Evolutionary conservation across 2,329 filamentous ascomycete genomes (phyloP).

Genomic region (Trichoderma sp.): DNA sequence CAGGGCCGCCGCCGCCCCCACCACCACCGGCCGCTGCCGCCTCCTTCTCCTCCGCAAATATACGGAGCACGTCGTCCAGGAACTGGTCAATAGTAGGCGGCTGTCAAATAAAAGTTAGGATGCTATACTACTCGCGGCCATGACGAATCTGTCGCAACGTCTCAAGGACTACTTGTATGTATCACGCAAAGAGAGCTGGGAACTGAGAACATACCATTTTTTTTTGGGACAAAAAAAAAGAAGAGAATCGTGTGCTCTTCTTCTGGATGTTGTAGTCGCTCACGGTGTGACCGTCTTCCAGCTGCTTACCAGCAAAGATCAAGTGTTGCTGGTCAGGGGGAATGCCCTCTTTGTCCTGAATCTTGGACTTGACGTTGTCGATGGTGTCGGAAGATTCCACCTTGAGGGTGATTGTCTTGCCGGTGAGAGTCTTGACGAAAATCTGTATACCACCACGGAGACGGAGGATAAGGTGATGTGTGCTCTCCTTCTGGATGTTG

Average conservation of each 20-base stretch:
- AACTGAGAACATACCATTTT: not conserved
- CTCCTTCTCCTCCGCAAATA: too few relatives aligned
- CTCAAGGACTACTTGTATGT: not conserved
- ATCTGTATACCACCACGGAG: slow-evolving; percentile 80
- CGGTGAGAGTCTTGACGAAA: slow-evolving; percentile 80
- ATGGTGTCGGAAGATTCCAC: slow-evolving; percentile 90
- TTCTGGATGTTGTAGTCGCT: slow-evolving; percentile 97
- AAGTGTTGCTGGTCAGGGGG: slow-evolving; percentile 93
- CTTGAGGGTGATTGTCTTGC: slow-evolving; percentile 91
- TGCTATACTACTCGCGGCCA: not conserved
- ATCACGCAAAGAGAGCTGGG: not conserved
- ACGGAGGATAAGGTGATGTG: slow-evolving; percentile 76
- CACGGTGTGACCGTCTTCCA: slow-evolving; percentile 88
- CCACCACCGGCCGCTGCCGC: too few relatives aligned
- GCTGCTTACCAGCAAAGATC: slow-evolving; percentile 94
- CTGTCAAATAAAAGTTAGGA: not conserved
- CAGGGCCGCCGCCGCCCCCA: not conserved
- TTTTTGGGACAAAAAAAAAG: not conserved
- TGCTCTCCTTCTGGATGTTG: slow-evolving; percentile 94
- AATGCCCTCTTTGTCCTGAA: slow-evolving; percentile 97
- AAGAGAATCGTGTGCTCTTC: slow-evolving; percentile 64
- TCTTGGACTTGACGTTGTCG: slow-evolving; percentile 96
- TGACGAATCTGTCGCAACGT: too few relatives aligned
- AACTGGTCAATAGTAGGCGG: not conserved
- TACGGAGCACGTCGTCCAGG: not conserved